phyloP scores from a whole-genome alignment of 2,329 filamentous ascomycete species.

The Sphaerulina musiva region DNA sequence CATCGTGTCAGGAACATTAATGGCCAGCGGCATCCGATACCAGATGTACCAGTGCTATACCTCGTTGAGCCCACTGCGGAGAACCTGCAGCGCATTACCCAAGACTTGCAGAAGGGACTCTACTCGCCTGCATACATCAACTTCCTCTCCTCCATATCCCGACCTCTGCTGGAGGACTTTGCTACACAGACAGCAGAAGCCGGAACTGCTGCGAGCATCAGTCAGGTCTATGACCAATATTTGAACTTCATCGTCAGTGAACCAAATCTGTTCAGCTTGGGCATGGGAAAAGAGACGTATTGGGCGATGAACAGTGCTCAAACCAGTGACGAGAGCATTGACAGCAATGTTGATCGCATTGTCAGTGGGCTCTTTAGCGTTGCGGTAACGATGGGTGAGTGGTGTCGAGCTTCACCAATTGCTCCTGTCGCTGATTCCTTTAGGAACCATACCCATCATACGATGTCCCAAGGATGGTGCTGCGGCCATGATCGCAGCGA shows the following conservation, averaged over 20 bases:
- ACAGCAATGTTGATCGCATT: slow-evolving; percentile 79
- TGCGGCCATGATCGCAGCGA: slow-evolving; percentile 87
- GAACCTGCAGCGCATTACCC: slow-evolving; percentile 77
- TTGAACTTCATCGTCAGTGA: slow-evolving; percentile 96
- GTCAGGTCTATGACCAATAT: slow-evolving; percentile 93
- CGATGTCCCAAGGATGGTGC: slow-evolving; percentile 87
- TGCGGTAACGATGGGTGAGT: slow-evolving; percentile 88
- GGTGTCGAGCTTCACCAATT: background rate
- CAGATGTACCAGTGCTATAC: slow-evolving; percentile 93
- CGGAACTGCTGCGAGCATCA: slow-evolving; percentile 80
- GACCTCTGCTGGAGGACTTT: slow-evolving; percentile 89
- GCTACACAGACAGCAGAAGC: slow-evolving; percentile 78
- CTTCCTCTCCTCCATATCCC: slow-evolving; percentile 87
- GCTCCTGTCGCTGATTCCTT: slow-evolving; percentile 23
- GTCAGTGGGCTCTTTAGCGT: slow-evolving; percentile 97
- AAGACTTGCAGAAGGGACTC: slow-evolving; percentile 75
- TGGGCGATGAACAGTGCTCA: slow-evolving; percentile 93
- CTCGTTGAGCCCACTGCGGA: slow-evolving; percentile 79
- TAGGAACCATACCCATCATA: slow-evolving; percentile 88
- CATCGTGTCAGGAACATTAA: slow-evolving; percentile 59
- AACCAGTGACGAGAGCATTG: slow-evolving; percentile 83
- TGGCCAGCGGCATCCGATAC: slow-evolving; percentile 77
- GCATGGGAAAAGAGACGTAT: slow-evolving; percentile 88
- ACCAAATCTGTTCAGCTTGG: slow-evolving; percentile 88
- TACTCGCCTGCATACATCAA: slow-evolving; percentile 96